These are phyloP conservation scores for Candida multigemmis DNA, from an alignment of 805 yeast species.

Conservation along the genomic window DNA sequence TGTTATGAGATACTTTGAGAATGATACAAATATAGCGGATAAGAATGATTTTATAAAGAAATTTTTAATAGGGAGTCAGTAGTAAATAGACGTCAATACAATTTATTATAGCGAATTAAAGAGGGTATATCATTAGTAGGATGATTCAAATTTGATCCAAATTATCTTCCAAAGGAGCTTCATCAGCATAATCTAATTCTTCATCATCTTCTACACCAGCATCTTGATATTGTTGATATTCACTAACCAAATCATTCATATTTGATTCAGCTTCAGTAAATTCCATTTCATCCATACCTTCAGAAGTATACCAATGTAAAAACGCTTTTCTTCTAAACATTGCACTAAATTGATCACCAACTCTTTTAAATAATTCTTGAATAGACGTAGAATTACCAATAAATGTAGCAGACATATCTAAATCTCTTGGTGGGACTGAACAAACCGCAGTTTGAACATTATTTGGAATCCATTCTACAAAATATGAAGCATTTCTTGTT, in stretches of 20 bases:
- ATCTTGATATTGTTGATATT: conserved; percentile 87
- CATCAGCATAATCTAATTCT: conserved; percentile 61
- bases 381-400: conserved; percentile 91
- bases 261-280: conserved; percentile 91
- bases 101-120: conserved; percentile 1
- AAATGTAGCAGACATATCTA: conserved; percentile 87
- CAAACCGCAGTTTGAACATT: conserved; percentile 93
- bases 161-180: conserved; percentile 49
- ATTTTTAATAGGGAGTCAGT: conserved; percentile 55
- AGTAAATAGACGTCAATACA: conserved; percentile 1
- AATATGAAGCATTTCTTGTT: conserved; percentile 70
- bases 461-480: conserved; percentile 95
- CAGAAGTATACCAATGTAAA: conserved; percentile 92
- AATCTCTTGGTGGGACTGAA: conserved; percentile 78
- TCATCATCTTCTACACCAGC: conserved; percentile 72
- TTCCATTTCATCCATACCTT: conserved; percentile 95
- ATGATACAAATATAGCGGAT: conserved; percentile 47
- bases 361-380: conserved; percentile 84
- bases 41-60: conserved; percentile 61
- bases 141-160: conserved; percentile 19
- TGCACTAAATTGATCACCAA: conserved; percentile 81
- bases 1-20: conserved; percentile 73
- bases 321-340: conserved; percentile 93
- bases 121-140: too few relatives aligned
- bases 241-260: conserved; percentile 81